Conservation (phyloP, 1,284 basidiomycete genomes). For the Laetiporus sulphureus region DNA sequence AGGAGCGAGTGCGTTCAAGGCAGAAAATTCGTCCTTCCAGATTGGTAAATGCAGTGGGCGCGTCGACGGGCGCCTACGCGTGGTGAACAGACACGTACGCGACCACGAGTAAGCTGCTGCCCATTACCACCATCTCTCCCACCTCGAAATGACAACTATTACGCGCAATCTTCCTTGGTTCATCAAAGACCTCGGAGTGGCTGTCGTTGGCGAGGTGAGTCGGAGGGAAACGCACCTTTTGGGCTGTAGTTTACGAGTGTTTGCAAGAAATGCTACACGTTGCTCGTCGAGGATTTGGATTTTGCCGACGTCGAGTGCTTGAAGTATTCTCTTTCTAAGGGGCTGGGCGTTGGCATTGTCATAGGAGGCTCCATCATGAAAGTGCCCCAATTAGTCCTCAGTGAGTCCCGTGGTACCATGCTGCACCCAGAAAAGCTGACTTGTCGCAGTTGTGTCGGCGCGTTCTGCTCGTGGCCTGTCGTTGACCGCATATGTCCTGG, state of each 20-base stretch:
- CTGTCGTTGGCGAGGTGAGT: slow-evolving; percentile 76
- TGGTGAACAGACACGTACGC: slow-evolving; percentile 5
- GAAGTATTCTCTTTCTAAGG: slow-evolving; percentile 90
- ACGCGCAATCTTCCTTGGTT: slow-evolving; percentile 77
- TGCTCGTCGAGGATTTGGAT: slow-evolving; percentile 86
- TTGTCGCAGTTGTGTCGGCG: slow-evolving; percentile 44
- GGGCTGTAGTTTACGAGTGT: neutral
- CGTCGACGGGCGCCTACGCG: neutral
- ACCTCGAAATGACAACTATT: slow-evolving; percentile 67
- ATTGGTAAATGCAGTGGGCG: no score
- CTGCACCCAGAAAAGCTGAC: neutral
- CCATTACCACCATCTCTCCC: slow-evolving; percentile 9
- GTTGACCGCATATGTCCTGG: slow-evolving; percentile 73
- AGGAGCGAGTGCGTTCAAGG: no score
- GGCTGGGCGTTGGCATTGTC: slow-evolving; percentile 88
- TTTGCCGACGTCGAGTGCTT: slow-evolving; percentile 81
- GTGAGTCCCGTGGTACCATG: slow-evolving; percentile 37
- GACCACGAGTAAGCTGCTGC: neutral
- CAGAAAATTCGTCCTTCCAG: slow-evolving; percentile 7
- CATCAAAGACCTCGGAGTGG: slow-evolving; percentile 72
- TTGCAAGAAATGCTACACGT: slow-evolving; percentile 81
- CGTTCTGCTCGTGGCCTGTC: slow-evolving; percentile 82
- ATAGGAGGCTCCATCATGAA: slow-evolving; percentile 94
- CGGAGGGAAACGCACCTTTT: neutral
- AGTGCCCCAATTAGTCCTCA: slow-evolving; percentile 80